Evolutionary conservation across 352 stramenopile genomes (phyloP).

Genomic region (Globisporangium polare): DNA sequence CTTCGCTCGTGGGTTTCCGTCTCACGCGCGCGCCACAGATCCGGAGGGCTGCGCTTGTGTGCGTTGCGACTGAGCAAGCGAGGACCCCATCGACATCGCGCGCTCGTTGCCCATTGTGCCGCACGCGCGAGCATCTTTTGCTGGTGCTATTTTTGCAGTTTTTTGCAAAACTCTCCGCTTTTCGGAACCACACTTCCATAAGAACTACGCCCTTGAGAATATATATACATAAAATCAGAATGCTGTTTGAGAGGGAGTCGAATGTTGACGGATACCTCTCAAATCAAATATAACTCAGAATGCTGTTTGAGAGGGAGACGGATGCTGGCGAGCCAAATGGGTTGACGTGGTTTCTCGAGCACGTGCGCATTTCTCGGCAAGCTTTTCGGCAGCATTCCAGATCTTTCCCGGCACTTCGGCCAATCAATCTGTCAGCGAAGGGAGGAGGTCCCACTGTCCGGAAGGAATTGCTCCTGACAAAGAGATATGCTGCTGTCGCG

Average conservation of each 20-base stretch:
- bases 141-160: neutral
- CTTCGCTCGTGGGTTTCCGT: neutral
- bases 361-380: slow-evolving; percentile 7
- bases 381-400: neutral
- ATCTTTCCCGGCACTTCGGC: slow-evolving; percentile 2
- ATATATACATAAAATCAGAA: neutral
- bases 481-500: neutral
- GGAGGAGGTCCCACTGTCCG: slow-evolving; percentile 1
- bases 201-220: neutral
- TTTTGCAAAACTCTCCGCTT: neutral
- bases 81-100: too few relatives aligned
- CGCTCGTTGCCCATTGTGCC: too few relatives aligned
- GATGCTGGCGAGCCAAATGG: neutral
- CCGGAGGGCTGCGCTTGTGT: too few relatives aligned
- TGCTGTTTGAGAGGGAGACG: neutral
- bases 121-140: too few relatives aligned
- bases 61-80: too few relatives aligned
- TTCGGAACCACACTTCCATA: neutral
- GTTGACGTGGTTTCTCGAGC: slow-evolving; percentile 2
- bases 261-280: neutral
- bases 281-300: neutral
- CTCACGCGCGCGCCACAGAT: neutral
- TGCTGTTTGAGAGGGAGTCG: neutral
- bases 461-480: neutral
- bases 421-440: slow-evolving; percentile 3